Evolutionary conservation across 2,329 filamentous ascomycete genomes (phyloP).

Genomic region (Magnaporthiopsis incrustans): DNA sequence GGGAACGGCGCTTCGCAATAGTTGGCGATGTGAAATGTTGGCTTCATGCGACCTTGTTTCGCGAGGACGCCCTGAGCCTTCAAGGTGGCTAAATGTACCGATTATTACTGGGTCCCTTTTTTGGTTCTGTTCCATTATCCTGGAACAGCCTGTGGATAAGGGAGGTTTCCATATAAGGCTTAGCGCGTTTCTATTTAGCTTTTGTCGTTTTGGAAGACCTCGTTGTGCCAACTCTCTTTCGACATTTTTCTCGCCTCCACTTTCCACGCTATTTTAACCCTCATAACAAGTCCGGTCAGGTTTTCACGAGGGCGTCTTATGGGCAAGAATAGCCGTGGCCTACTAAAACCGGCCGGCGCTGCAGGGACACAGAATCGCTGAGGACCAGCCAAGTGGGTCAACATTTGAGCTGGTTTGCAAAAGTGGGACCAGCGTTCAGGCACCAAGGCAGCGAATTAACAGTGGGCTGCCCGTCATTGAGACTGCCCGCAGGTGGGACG

Average conservation of each 20-base stretch:
- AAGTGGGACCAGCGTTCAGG: not conserved
- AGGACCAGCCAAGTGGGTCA: not conserved
- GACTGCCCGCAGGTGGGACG: not conserved
- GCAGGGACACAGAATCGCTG: too few species aligned
- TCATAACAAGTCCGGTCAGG: too few species aligned
- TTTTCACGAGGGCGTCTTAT: too few species aligned
- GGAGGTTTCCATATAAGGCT: not conserved
- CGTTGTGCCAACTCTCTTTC: too few species aligned
- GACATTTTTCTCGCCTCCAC: too few species aligned
- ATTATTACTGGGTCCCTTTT: not conserved
- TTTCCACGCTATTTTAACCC: too few species aligned
- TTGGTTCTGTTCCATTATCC: not conserved
- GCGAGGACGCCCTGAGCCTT: not conserved
- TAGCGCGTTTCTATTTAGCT: too few species aligned
- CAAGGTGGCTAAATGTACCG: not conserved
- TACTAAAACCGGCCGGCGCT: too few species aligned
- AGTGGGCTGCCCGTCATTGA: too few species aligned
- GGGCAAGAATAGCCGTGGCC: too few species aligned
- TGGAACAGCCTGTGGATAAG: not conserved
- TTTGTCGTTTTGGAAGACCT: too few species aligned
- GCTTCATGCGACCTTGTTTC: not conserved
- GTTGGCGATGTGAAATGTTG: not conserved
- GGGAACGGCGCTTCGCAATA: not conserved
- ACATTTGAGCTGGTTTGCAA: too few species aligned
- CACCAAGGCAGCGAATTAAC: conserved; percentile 3